Evolutionary conservation across 129 eudicot species (phyloP), one percentile per base, ranked within the genome.

Genomic region (Chrysanthemum makinoi): DNA sequence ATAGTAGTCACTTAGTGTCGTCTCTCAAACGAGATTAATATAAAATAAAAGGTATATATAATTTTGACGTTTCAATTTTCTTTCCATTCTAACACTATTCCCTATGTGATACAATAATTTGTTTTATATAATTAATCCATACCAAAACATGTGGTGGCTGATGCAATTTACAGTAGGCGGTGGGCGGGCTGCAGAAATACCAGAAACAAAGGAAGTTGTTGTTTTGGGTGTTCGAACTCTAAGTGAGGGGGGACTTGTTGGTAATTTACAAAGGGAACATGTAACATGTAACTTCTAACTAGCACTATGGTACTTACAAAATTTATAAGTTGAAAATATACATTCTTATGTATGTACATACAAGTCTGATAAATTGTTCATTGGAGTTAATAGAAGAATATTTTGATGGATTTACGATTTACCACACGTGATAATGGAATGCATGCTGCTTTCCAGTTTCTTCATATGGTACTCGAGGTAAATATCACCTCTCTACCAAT

Each of bases 391-490:
- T 96, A 0, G 99, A 94, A 82, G 99, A 94, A 74, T 94, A 87
- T 72, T 87, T 94, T 59, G 85, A 94, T 94, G 99, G 99, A 94
- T 71, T 94, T 94, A 51, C 99, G 99, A 26, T 94, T 94, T 71
- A 94, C 97, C 33, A 79, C 90, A 72, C 83, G 97, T 86, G 97
- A 87, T 70, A 77, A 86, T 68, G 99, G 96, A 53, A 94, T 94
- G 99, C 95, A 93, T 72, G 99, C 99, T 0, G 97, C 99, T 68
- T 94, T 94, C 76, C 99, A 94, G 87, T 81, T 94, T 66, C 97
- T 94, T 79, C 99, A 94, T 77, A 94, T 94, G 99, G 99, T 94
- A 5, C 99, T 94, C 63, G 96, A 94, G 98, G 99, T 94, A 87
- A 79, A 62, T 53, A 35, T 43, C 2, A 46, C 4, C 2, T 46